These are phyloP conservation scores for Phaeotremella fagi DNA, from an alignment of 768 basidiomycete species.

Conservation along the genomic window DNA sequence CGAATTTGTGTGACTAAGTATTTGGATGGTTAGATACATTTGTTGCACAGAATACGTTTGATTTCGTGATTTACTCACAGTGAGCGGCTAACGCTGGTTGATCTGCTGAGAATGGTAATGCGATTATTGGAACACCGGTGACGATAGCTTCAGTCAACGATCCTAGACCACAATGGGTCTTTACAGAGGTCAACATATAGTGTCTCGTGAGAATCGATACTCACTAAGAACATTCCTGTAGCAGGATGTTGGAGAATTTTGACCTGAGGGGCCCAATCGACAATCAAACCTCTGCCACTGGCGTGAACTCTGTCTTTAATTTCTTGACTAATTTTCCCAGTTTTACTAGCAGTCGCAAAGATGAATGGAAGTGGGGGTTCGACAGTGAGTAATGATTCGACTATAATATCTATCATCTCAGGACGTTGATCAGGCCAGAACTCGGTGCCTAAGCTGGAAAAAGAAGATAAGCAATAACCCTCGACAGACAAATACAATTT, in stretches of 20 bases:
- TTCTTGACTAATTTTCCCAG: slow-evolving; percentile 1
- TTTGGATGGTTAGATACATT: too few species aligned
- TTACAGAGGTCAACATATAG: background rate
- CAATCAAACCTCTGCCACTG: slow-evolving; percentile 11
- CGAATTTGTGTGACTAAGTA: background rate
- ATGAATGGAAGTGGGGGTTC: slow-evolving; percentile 19
- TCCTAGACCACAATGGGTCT: slow-evolving; percentile 12
- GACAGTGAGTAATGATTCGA: slow-evolving; percentile 9
- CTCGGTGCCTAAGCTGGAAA: slow-evolving; percentile 9
- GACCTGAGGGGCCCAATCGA: slow-evolving; percentile 17
- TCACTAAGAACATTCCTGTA: slow-evolving; percentile 9
- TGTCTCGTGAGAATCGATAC: background rate
- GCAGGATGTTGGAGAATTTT: slow-evolving; percentile 12
- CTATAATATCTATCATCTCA: slow-evolving; percentile 4
- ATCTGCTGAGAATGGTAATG: slow-evolving; percentile 11
- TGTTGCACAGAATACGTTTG: background rate
- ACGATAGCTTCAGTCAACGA: slow-evolving; percentile 15
- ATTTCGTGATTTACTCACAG: background rate
- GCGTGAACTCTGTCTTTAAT: slow-evolving; percentile 2
- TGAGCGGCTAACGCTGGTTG: slow-evolving; percentile 9
- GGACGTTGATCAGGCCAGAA: slow-evolving; percentile 16
- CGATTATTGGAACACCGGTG: slow-evolving; percentile 11
- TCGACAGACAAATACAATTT: too few species aligned
- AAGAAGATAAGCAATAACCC: too few species aligned
- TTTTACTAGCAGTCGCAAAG: slow-evolving; percentile 2